Evolutionary conservation across 768 basidiomycete species (phyloP).

Genomic region (Rhodotorula sphaerocarpa): DNA sequence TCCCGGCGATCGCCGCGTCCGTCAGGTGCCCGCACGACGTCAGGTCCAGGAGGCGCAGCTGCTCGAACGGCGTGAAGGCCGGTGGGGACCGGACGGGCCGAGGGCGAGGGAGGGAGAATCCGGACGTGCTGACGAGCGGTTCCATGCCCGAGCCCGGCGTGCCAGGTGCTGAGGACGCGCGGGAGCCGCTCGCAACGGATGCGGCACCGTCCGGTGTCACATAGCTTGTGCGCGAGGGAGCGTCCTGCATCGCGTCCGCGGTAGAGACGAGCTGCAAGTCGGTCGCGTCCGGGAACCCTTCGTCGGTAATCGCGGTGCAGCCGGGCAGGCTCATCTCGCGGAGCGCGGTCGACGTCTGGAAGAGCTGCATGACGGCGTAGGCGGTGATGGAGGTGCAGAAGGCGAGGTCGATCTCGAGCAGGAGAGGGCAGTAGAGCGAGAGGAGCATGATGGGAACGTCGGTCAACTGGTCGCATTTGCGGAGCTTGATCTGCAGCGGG

Average conservation of each 20-base stretch:
- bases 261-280: constrained; percentile 7
- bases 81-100: constrained; percentile 11
- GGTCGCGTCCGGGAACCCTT: constrained; percentile 63
- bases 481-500: constrained; percentile 63
- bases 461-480: constrained; percentile 64
- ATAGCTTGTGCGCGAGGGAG: neutral
- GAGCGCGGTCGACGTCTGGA: constrained; percentile 70
- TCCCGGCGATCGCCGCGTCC: constrained; percentile 72
- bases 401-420: constrained; percentile 90
- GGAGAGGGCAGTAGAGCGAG: constrained; percentile 66
- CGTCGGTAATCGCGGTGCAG: constrained; percentile 67
- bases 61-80: constrained; percentile 55
- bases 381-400: constrained; percentile 72
- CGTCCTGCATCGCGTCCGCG: neutral
- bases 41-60: constrained; percentile 85
- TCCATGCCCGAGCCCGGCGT: neutral
- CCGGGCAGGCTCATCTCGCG: constrained; percentile 82
- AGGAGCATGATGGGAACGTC: constrained; percentile 68
- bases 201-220: neutral
- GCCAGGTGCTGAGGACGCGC: neutral
- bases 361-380: constrained; percentile 67
- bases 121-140: constrained; percentile 50
- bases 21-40: constrained; percentile 74
- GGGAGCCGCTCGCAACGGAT: neutral
- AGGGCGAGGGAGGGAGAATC: constrained; percentile 3